Conservation (phyloP, 352 stramenopile species). For the Pythium monospermum region DNA sequence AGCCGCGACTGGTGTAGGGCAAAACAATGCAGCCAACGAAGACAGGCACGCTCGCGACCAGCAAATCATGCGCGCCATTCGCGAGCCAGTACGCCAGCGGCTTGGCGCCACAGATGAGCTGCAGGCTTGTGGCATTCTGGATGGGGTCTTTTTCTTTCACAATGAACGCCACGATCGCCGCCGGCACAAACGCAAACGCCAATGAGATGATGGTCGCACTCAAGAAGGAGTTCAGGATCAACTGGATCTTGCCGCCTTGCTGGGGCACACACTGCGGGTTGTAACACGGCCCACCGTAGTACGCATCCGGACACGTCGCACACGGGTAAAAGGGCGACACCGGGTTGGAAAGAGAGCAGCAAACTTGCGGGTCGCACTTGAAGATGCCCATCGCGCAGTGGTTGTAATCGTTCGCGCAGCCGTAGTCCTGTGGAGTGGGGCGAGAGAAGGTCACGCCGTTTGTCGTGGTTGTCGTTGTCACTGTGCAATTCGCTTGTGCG, state of each 20-base stretch:
- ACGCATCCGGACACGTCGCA: slow-evolving; percentile 26
- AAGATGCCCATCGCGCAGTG: slow-evolving; percentile 45
- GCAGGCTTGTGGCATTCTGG: slow-evolving; percentile 46
- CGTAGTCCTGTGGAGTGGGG: slow-evolving; percentile 3
- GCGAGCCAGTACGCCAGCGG: slow-evolving; percentile 37
- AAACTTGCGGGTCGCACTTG: slow-evolving; percentile 36
- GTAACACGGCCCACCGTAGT: slow-evolving; percentile 31
- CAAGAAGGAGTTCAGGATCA: slow-evolving; percentile 41
- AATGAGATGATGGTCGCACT: slow-evolving; percentile 33
- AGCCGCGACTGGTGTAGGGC: slow-evolving; percentile 22
- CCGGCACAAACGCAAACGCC: slow-evolving; percentile 42
- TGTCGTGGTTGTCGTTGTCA: slow-evolving; percentile 3
- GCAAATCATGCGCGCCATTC: slow-evolving; percentile 34
- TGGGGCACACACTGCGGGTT: slow-evolving; percentile 27
- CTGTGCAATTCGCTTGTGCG: slow-evolving; percentile 25
- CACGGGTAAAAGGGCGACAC: slow-evolving; percentile 44
- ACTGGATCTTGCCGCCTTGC: slow-evolving; percentile 34
- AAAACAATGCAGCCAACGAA: slow-evolving; percentile 22
- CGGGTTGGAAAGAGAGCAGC: slow-evolving; percentile 31
- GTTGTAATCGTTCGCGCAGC: slow-evolving; percentile 24
- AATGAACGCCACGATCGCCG: slow-evolving; percentile 37
- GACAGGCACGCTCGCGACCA: slow-evolving; percentile 28
- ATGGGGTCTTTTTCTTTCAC: slow-evolving; percentile 43
- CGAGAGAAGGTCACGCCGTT: slow-evolving; percentile 1
- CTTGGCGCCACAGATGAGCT: slow-evolving; percentile 38